Conservation (phyloP, 2,329 filamentous ascomycete genomes). For the Phialophora chinensis region DNA sequence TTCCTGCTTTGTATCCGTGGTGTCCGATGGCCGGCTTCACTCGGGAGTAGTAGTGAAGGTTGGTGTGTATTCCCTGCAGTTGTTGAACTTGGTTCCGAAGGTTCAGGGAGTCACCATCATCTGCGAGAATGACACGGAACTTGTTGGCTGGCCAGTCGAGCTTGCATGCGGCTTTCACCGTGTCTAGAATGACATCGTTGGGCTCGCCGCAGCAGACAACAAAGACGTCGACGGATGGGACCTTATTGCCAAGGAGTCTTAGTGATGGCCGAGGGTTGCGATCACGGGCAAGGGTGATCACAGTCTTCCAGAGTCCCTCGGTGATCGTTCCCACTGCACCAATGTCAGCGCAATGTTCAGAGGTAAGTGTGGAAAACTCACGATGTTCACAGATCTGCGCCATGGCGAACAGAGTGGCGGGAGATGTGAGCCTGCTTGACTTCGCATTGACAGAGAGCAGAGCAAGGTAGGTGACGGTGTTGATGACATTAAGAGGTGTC, state of each 20-base stretch:
- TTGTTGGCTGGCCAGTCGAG: slow-evolving; percentile 60
- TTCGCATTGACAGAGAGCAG: slow-evolving; percentile 14
- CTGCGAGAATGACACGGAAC: slow-evolving; percentile 60
- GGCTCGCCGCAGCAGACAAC: slow-evolving; percentile 64
- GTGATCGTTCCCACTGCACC: slow-evolving; percentile 22
- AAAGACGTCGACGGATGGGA: slow-evolving; percentile 62
- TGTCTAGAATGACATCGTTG: slow-evolving; percentile 61
- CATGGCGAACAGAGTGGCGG: slow-evolving; percentile 18
- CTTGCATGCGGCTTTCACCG: slow-evolving; percentile 57
- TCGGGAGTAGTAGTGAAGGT: slow-evolving; percentile 51
- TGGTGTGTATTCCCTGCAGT: slow-evolving; percentile 45
- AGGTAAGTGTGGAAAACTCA: slow-evolving; percentile 22
- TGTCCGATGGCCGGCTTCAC: slow-evolving; percentile 46
- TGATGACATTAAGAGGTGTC: slow-evolving; percentile 14
- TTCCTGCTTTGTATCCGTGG: slow-evolving; percentile 50
- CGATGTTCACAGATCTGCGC: slow-evolving; percentile 26
- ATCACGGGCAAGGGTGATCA: slow-evolving; percentile 55
- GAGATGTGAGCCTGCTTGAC: not conserved
- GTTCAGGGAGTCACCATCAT: slow-evolving; percentile 52
- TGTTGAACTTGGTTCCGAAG: slow-evolving; percentile 46
- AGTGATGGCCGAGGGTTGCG: slow-evolving; percentile 48
- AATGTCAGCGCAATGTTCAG: not conserved
- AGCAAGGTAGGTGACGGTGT: slow-evolving; percentile 13
- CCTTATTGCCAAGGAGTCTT: slow-evolving; percentile 46
- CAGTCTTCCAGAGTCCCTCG: slow-evolving; percentile 25